Percentiles rank a stretch among this genome's conserved stretches.
Evolutionary conservation across 495 filamentous ascomycete genomes (phyloP).

Genomic region (Xylaria grammica): DNA sequence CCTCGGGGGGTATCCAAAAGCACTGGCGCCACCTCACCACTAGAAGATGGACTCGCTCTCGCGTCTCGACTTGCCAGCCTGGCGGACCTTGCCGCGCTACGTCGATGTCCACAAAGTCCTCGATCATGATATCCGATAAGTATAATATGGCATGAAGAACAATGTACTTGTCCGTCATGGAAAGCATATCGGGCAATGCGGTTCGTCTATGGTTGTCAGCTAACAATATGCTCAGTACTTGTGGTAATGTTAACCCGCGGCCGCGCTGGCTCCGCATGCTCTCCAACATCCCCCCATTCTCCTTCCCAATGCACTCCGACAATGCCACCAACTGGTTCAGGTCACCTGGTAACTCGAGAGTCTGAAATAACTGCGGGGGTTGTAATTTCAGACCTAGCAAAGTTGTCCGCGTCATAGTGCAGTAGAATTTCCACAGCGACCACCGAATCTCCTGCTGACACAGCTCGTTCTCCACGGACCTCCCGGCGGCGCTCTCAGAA

Average conservation of each 20-base stretch:
- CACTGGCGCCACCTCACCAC: constrained; percentile 15
- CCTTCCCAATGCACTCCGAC: background rate
- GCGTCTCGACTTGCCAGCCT: constrained; percentile 4
- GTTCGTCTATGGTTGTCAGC: constrained; percentile 1
- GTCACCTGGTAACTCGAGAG: constrained; percentile 7
- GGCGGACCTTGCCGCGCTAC: background rate
- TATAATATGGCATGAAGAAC: constrained; percentile 7
- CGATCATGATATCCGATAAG: constrained; percentile 2
- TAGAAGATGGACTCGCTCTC: constrained; percentile 11
- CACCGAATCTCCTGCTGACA: constrained; percentile 1
- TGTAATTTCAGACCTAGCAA: constrained; percentile 8
- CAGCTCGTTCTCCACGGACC: background rate
- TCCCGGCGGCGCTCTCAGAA: background rate
- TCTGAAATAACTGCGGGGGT: background rate
- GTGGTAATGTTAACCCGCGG: background rate
- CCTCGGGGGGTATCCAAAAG: constrained; percentile 10
- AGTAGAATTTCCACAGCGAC: constrained; percentile 17
- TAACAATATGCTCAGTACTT: constrained; percentile 3
- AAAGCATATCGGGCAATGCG: constrained; percentile 6
- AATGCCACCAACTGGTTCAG: background rate
- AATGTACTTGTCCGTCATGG: constrained; percentile 2
- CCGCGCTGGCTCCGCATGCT: background rate
- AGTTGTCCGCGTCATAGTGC: constrained; percentile 1
- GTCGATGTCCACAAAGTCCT: background rate
- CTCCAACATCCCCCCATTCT: background rate